Conservation (phyloP, 495 filamentous ascomycete species). For the Hypomontagnella submonticulosa region DNA sequence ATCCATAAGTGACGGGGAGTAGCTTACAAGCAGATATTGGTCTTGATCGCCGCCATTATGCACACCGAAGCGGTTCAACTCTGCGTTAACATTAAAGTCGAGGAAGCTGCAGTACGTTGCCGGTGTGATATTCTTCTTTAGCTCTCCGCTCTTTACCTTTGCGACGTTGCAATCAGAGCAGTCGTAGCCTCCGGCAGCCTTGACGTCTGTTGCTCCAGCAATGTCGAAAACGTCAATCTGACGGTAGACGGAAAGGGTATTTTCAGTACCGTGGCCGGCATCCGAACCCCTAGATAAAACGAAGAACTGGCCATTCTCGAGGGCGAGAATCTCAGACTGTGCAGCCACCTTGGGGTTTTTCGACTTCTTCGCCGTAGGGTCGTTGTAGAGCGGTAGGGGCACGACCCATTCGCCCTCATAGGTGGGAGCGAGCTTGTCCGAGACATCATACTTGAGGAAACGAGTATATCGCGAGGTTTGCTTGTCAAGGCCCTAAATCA, state of each 20-base stretch:
- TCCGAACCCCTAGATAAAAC: conserved; percentile 74
- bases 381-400: conserved; percentile 67
- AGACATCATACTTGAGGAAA: conserved; percentile 72
- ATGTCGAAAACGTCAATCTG: conserved; percentile 81
- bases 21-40: conserved; percentile 37
- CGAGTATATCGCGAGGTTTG: conserved; percentile 65
- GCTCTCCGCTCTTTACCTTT: conserved; percentile 56
- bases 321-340: conserved; percentile 75
- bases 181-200: conserved; percentile 64
- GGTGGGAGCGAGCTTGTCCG: conserved; percentile 39
- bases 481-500: conserved; percentile 53
- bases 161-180: conserved; percentile 48
- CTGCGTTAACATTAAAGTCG: conserved; percentile 75
- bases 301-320: conserved; percentile 73
- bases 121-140: conserved; percentile 67
- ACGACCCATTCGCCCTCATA: conserved; percentile 76
- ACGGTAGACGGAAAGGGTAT: conserved; percentile 70
- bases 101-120: conserved; percentile 76
- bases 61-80: conserved; percentile 74
- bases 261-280: conserved; percentile 67
- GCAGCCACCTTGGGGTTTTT: conserved; percentile 65
- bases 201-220: conserved; percentile 71
- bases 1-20: background rate
- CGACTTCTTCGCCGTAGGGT: conserved; percentile 50
- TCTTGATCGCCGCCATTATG: conserved; percentile 67